A percentile compares a stretch with the other conserved stretches of the same genome.
These are phyloP conservation scores for Phytophthora sp. DNA, from an alignment of 352 stramenopile genomes.

Conservation along the genomic window DNA sequence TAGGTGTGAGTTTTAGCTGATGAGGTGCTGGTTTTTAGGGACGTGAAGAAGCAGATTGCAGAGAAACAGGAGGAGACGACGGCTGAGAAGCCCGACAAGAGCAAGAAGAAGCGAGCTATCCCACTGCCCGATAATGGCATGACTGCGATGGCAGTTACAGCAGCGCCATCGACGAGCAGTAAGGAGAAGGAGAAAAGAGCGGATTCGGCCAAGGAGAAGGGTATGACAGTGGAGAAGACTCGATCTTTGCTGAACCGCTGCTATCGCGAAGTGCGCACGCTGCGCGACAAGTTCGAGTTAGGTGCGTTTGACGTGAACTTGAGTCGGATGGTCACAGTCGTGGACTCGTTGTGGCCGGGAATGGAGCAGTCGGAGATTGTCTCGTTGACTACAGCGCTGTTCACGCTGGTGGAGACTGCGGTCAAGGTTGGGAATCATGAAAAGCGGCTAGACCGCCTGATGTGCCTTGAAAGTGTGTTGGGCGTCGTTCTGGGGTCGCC, in stretches of 20 bases:
- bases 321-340: slow-evolving; percentile 51
- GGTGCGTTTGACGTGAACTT: slow-evolving; percentile 48
- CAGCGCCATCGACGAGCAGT: neutral
- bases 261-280: slow-evolving; percentile 31
- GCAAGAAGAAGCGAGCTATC: slow-evolving; percentile 39
- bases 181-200: slow-evolving; percentile 2
- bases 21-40: slow-evolving; percentile 14
- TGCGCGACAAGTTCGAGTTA: slow-evolving; percentile 51
- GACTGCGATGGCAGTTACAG: neutral
- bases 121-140: slow-evolving; percentile 20
- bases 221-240: slow-evolving; percentile 25
- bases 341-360: slow-evolving; percentile 45
- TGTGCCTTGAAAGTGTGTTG: slow-evolving; percentile 58
- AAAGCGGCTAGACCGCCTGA: slow-evolving; percentile 52
- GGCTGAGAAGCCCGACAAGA: slow-evolving; percentile 3
- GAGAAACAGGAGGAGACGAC: neutral
- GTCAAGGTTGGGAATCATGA: slow-evolving; percentile 38
- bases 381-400: slow-evolving; percentile 41
- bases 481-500: slow-evolving; percentile 32
- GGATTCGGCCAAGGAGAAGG: slow-evolving; percentile 7
- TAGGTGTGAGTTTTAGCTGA: neutral
- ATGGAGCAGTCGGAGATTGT: slow-evolving; percentile 43
- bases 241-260: slow-evolving; percentile 36
- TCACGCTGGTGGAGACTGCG: slow-evolving; percentile 50
- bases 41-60: slow-evolving; percentile 16